These are phyloP conservation scores for Candida gorgasii DNA, from an alignment of 805 yeast species.

Conservation along the genomic window DNA sequence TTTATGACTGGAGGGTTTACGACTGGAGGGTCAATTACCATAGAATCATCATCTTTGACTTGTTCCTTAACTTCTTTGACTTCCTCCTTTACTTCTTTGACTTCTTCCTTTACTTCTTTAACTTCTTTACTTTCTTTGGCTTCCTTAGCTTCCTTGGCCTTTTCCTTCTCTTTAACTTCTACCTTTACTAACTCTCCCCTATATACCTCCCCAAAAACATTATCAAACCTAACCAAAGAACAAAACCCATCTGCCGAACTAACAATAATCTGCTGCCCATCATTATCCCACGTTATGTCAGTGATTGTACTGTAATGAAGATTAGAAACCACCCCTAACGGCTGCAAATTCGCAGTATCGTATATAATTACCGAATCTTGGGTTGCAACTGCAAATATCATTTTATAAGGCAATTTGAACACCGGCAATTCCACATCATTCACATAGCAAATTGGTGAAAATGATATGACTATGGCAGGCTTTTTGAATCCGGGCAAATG, in stretches of 20 bases:
- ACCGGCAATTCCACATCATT: slow-evolving; percentile 24
- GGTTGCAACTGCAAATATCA: slow-evolving; percentile 92
- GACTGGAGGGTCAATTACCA: slow-evolving; percentile 3
- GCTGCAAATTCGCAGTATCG: slow-evolving; percentile 70
- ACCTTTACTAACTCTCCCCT: not conserved
- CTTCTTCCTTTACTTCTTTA: not conserved
- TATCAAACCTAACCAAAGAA: slow-evolving; percentile 50
- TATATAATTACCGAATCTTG: slow-evolving; percentile 80
- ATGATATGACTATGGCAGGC: slow-evolving; percentile 82
- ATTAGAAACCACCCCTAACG: slow-evolving; percentile 74
- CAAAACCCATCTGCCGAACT: slow-evolving; percentile 95
- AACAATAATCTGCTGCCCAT: slow-evolving; percentile 68
- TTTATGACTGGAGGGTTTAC: slow-evolving; percentile 8
- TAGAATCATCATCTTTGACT: not conserved
- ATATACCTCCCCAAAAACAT: slow-evolving; percentile 52
- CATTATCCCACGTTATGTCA: slow-evolving; percentile 80
- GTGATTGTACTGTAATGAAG: slow-evolving; percentile 88
- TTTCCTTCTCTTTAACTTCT: not conserved
- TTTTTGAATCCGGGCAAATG: slow-evolving; percentile 76
- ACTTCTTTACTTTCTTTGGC: not conserved
- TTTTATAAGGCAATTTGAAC: slow-evolving; percentile 68
- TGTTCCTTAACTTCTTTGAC: not conserved
- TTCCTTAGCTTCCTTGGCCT: not conserved
- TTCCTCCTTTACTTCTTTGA: not conserved
- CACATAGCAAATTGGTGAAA: slow-evolving; percentile 66